Percentiles rank a stretch among this genome's conserved stretches.
phyloP scores from a whole-genome alignment of 2,329 filamentous ascomycete species.

The Lomentospora prolificans region DNA sequence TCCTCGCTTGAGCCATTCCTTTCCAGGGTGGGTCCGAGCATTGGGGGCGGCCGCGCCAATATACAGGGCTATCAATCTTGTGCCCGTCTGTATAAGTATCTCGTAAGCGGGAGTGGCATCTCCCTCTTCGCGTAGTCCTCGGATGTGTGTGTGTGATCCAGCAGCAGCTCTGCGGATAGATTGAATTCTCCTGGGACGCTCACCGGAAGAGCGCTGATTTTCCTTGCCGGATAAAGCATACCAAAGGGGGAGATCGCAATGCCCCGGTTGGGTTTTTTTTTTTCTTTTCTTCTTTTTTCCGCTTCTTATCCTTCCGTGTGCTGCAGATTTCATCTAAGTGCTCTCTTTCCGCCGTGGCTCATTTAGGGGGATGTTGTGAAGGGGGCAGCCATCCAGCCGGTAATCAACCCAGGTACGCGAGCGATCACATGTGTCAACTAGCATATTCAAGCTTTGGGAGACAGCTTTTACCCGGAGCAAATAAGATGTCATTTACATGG shows the following conservation, averaged over 20 bases:
- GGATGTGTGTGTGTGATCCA: not conserved
- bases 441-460: not conserved
- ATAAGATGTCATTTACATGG: too few species aligned
- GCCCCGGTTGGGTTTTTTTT: not conserved
- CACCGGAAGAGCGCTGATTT: not conserved
- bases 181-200: not conserved
- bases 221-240: not conserved
- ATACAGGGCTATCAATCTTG: too few species aligned
- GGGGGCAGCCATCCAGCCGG: not conserved
- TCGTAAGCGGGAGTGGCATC: too few species aligned
- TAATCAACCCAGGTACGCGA: not conserved
- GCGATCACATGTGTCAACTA: not conserved
- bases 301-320: not conserved
- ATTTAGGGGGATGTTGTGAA: not conserved
- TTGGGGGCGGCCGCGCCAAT: too few species aligned
- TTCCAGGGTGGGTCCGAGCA: too few species aligned
- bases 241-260: not conserved
- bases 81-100: too few species aligned
- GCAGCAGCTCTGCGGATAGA: not conserved
- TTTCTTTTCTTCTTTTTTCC: not conserved
- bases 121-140: not conserved
- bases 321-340: not conserved
- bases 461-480: not conserved
- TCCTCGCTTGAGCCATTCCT: not conserved
- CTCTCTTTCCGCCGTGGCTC: too few species aligned